phyloP scores from a whole-genome alignment of 139 green algal genomes.

The Choricystis sp. region DNA sequence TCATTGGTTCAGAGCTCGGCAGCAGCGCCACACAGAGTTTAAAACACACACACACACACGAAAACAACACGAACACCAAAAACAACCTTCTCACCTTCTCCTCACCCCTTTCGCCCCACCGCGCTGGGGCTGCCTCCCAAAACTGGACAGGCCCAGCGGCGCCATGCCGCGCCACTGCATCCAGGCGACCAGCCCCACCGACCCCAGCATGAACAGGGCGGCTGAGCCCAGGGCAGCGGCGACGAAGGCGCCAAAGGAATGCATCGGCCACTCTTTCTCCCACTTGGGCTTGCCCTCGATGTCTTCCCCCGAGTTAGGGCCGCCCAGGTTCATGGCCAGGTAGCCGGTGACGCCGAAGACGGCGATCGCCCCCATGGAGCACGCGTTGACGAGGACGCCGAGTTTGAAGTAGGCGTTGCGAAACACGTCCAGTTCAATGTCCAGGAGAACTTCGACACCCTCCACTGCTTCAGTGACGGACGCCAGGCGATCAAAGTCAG shows the following conservation, averaged over 20 bases:
- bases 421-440: background rate
- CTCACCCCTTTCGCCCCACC: no score
- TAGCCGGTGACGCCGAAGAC: background rate
- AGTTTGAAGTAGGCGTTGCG: background rate
- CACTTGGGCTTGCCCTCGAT: background rate
- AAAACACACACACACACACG: no score
- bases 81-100: no score
- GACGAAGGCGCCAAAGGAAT: background rate
- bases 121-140: no score
- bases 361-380: background rate
- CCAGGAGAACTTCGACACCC: background rate
- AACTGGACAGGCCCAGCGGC: background rate
- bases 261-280: background rate
- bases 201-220: background rate
- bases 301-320: background rate
- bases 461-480: background rate
- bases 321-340: background rate
- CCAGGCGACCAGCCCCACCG: background rate
- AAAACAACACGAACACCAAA: no score
- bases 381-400: background rate
- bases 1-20: no score
- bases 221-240: background rate
- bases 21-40: no score
- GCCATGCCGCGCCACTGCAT: background rate
- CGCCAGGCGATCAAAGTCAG: background rate